Conservation (phyloP, 1,284 basidiomycete genomes). For the Trichosporon coremiiforme region DNA sequence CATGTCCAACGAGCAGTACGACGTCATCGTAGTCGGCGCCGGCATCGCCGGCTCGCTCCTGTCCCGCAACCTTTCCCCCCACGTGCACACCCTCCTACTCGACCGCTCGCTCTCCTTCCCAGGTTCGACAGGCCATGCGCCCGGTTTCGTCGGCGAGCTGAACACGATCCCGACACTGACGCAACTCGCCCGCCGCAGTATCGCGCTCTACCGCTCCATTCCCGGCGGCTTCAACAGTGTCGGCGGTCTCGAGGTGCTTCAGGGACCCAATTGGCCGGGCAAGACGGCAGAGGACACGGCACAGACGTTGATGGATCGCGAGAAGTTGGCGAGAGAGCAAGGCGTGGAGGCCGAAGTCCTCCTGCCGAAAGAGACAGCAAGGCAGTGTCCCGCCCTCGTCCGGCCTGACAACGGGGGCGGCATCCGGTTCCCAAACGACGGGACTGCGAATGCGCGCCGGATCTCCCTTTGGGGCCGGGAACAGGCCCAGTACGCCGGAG, state of each 20-base stretch:
- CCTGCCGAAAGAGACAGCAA: constrained; percentile 19
- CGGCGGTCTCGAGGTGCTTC: constrained; percentile 35
- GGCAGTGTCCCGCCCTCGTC: constrained; percentile 32
- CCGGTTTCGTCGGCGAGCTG: constrained; percentile 40
- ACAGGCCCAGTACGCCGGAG: constrained; percentile 20
- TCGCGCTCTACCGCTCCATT: constrained; percentile 28
- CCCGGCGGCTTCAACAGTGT: constrained; percentile 32
- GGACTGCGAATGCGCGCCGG: constrained; percentile 31
- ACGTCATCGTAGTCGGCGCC: constrained; percentile 37
- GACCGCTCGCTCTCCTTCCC: constrained; percentile 42
- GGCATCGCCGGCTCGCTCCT: constrained; percentile 45
- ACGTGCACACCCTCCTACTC: constrained; percentile 58
- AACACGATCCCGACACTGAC: constrained; percentile 34
- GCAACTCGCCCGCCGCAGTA: constrained; percentile 35
- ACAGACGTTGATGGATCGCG: constrained; percentile 14
- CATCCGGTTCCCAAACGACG: constrained; percentile 32
- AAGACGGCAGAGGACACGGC: background rate
- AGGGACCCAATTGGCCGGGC: background rate
- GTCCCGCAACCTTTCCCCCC: constrained; percentile 57
- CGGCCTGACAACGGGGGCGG: constrained; percentile 12
- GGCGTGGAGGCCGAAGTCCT: constrained; percentile 28
- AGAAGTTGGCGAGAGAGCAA: constrained; percentile 17
- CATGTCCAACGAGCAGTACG: constrained; percentile 25
- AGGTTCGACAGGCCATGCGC: constrained; percentile 42
- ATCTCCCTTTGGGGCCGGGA: constrained; percentile 30